Base-by-base conservation (phyloP, 1,284 basidiomycete species). In the Trichosporon sp. region DNA sequence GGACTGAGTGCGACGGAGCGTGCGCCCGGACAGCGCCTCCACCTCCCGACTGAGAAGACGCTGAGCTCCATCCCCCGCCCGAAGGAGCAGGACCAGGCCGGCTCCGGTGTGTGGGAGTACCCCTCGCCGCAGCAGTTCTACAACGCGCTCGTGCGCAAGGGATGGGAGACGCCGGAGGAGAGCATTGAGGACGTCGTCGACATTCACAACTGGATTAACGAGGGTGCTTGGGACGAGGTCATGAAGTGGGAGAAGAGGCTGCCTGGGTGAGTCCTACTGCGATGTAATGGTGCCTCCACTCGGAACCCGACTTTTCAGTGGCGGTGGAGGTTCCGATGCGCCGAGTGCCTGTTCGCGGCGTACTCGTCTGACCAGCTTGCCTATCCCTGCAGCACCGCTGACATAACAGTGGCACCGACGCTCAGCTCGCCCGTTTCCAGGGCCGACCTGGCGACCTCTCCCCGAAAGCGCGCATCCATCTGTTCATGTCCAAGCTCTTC, bases 71-170 rank as follows among this genome's bases (percentile, higher is more conserved):
- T 99, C 78, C 94, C 94, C 1, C 90, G 95, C 48, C 88, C 92
- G 67, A 78, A 81, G 5, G 79, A 76, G 14, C 75, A 71, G 16
- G 77, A 74, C 12, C 78, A 78, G 19, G 68, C 84, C 74, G 65
- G 88, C 82, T 76, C 73, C 31, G 76, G 74, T 14, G 76, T 78
- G 65, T 99, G 97, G 97, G 96, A 98, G 80, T 99, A 99, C 84
- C 97, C 97, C 0, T 96, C 93, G 4, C 94, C 96, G 1, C 96
- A 99, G 85, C 96, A 99, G 83, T 99, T 99, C 83, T 96, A 99
- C 84, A 98, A 98, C 81, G 97, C 97, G 0, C 88, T 99, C 6
- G 93, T 94, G 14, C 87, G 96, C 75, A 99, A 99, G 82, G 97
- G 97, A 1, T 96, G 93, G 93, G 95, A 97, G 84, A 97, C 97